Base-by-base conservation (phyloP, 2,329 filamentous ascomycete genomes). In the Sporothrix inflata region DNA sequence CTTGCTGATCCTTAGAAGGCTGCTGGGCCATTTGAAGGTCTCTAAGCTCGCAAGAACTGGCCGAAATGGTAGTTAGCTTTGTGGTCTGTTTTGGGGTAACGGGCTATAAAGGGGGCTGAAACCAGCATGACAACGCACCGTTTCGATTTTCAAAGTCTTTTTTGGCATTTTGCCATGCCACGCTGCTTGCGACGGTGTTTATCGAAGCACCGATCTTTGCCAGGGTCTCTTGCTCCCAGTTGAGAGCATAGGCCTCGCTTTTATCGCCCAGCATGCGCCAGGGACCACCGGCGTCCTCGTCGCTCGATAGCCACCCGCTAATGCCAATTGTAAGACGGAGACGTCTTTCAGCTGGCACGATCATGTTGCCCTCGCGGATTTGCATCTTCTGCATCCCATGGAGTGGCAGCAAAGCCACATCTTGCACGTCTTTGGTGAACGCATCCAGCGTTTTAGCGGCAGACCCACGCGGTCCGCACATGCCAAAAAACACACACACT, bases 401-500 rank as follows among this genome's bases (percentile, higher is more conserved):
- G 19, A 97, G 84, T 0, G 94, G 92, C 12, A 97, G 82, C 77
- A 98, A 93, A 0, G 89, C 93, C 80, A 98, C 97, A 78, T 98
- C 94, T 77, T 93, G 90, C 19, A 98, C 91, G 75, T 97, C 94
- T 76, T 90, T 90, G 12, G 92, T 88, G 79, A 97, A 97, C n/a
- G 91, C 86, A 75, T 97, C 93, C 86, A 98, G 92, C 85, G 94
- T 93, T 79, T 94, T 91, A 69, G 90, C 89, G 0, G 92, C 92
- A 86, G 72, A 60, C 0, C 97, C 94, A 47, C 91, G 89, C 1
- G 91, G 90, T 57, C 92, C 92, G 78, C 97, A 97, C n/a, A 96
- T 93, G 9, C 96, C 96, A 78, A 98, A 98, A 51, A 98, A 83
- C 49, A 92, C 89, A 19, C 94, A 95, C 40, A 97, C 91, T 55